Base-by-base conservation (phyloP, 148 eudicot species). In the Chenopodium berlandieri region DNA sequence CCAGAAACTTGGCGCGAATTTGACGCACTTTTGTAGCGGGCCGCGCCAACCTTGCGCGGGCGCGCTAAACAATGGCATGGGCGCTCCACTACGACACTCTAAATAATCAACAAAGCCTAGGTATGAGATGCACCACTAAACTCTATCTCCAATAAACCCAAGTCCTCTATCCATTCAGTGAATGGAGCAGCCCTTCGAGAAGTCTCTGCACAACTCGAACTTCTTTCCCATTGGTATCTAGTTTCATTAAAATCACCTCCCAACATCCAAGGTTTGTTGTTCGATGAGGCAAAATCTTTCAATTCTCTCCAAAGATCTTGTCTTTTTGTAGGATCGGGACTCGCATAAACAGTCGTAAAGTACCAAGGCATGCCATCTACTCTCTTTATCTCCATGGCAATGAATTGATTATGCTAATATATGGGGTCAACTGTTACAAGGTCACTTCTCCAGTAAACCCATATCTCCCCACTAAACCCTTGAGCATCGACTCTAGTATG, bases 211-310 rank as follows among this genome's bases (percentile, higher is more conserved):
- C 12, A 16, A 30, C 25, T 14, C 1, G 54, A 27, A 10, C 23
- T 34, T 0, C 79, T 11, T 63, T 77, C 54, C n/a, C 12, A 9
- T 6, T 27, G 6, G 1, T 1, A 19, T 4, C 71, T 20, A 1
- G 79, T 77, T 0, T 77, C 79, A 37, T 62, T 77, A 13, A 77
- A 76, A 20, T 76, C 79, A 0, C 79, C 68, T 8, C 22, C 62
- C 1, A 54, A 37, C 6, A 76, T 10, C 69, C 79, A 76, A 1
- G 79, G 79, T 2, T 31, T 9, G 17, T 58, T 37, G n/a, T 60
- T 32, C 0, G 3, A 2, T 1, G 2, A 0, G 0, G 69, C 79
- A 62, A 76, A 60, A 22, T 32, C 56, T 9, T 75, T 25, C 2
- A 75, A 9, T 27, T 75, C 77, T 1, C 6, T 17, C 77, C 64